phyloP scores from a whole-genome alignment of 345 rosid genomes.

The Salix dunnii region DNA sequence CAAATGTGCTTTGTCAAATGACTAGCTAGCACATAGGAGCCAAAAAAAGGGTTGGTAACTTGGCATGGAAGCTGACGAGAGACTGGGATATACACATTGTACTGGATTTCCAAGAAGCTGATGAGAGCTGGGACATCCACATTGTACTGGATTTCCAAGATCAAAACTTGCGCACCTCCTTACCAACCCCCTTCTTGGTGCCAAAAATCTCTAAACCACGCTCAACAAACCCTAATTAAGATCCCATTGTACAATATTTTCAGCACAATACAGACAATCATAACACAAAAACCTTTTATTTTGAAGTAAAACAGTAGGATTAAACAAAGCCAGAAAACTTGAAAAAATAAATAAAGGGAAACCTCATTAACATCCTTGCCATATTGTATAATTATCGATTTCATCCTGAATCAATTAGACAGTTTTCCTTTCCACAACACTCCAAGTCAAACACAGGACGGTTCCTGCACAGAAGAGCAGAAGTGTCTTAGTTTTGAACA shows the following conservation, averaged over 20 bases:
- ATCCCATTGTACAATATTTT: not conserved
- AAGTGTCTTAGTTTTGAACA: not conserved
- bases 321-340: not conserved
- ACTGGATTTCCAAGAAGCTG: not conserved
- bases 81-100: not conserved
- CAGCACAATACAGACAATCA: not conserved
- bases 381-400: not conserved
- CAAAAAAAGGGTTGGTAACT: not conserved
- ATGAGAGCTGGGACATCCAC: not conserved
- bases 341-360: not conserved
- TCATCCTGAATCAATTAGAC: not conserved
- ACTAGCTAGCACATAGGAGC: not conserved
- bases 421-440: not conserved
- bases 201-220: not conserved
- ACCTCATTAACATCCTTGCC: not conserved
- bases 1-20: no score
- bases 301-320: not conserved
- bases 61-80: not conserved
- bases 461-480: not conserved
- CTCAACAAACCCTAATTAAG: not conserved
- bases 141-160: not conserved
- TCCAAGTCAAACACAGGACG: not conserved
- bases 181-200: not conserved
- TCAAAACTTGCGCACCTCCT: not conserved
- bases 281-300: not conserved